A percentile compares a stretch with the other conserved stretches of the same genome.
Conservation (phyloP, 176 grass and related monocot genomes). For the Eragrostis nindensis region DNA sequence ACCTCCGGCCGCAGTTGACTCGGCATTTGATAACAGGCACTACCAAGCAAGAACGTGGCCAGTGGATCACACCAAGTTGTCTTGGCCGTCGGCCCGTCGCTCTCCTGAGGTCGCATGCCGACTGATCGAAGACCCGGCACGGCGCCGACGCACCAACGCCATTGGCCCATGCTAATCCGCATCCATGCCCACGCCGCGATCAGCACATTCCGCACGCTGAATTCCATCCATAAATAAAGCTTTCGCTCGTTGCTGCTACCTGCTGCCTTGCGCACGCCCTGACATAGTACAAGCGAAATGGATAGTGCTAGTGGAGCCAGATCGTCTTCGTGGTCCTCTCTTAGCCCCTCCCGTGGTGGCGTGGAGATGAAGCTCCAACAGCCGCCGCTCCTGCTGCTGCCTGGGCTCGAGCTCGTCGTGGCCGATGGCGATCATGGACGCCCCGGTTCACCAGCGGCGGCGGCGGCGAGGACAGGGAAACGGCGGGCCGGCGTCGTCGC, state of each 20-base stretch:
- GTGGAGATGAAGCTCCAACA: neutral
- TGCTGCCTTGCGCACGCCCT: no score
- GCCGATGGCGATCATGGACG: neutral
- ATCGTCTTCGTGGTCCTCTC: neutral
- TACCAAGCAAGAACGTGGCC: neutral
- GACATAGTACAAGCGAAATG: neutral
- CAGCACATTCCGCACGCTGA: neutral
- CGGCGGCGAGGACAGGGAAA: neutral
- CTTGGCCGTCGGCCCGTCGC: constrained; percentile 32
- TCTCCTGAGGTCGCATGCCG: constrained; percentile 14
- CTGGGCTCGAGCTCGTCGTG: neutral
- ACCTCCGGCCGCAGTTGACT: neutral
- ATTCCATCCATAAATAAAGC: constrained; percentile 19
- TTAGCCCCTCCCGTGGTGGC: neutral
- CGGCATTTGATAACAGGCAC: neutral
- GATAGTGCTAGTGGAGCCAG: neutral
- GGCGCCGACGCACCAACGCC: neutral
- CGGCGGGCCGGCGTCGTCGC: neutral
- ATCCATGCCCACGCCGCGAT: neutral
- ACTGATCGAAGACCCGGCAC: constrained; percentile 23
- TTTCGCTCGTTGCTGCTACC: neutral
- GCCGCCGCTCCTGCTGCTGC: neutral
- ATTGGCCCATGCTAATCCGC: neutral
- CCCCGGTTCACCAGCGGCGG: neutral
- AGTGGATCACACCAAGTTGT: neutral